Evolutionary conservation across 371 early-diverging fungal genomes (phyloP), one percentile per base, ranked within the genome.

Genomic region (Mucor racemosus): DNA sequence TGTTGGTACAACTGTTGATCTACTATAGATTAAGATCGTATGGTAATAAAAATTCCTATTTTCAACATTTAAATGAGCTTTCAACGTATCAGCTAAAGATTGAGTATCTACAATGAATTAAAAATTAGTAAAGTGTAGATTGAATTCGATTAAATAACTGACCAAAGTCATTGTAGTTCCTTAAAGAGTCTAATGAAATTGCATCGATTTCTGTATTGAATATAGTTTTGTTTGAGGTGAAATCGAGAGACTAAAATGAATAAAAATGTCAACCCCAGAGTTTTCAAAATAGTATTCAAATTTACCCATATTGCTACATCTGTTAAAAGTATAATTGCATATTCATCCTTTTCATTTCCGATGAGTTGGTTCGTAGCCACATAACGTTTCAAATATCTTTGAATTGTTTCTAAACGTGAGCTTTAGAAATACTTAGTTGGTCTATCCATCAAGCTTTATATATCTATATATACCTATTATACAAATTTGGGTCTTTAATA

Each of bases 321-420:
- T 21, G 44, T 19, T 34, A 67, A 40, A 21, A 58, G 33, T 5
- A 67, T 50, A 0, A 67, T 17, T 15, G 62, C 63, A 21, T 67
- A 67, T 33, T 62, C 15, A 36, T 67, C 68, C 0, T 40, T 13
- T 1, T 11, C 10, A 44, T 67, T 67, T 38, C 63, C 68, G 8
- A 67, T 34, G n/a, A 67, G 21, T 31, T 36, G 33, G 26, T 67
- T 67, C 7, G 39, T 62, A 15, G n/a, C 13, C 0, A 50, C 48
- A 41, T 50, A 67, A 31, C 68, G 41, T 19, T 67, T 62, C 19
- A 67, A 34, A 34, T 57, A 67, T 11, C 68, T 33, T 15, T 58
- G 46, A 26, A 58, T 17, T 31, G 53, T 62, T 17, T 62, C 63
- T 21, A 67, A 19, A 2, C 68, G 21, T 21, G 68, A 36, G 19